phyloP scores from a whole-genome alignment of 2,329 filamentous ascomycete genomes.

The Aspergillus unguis region DNA sequence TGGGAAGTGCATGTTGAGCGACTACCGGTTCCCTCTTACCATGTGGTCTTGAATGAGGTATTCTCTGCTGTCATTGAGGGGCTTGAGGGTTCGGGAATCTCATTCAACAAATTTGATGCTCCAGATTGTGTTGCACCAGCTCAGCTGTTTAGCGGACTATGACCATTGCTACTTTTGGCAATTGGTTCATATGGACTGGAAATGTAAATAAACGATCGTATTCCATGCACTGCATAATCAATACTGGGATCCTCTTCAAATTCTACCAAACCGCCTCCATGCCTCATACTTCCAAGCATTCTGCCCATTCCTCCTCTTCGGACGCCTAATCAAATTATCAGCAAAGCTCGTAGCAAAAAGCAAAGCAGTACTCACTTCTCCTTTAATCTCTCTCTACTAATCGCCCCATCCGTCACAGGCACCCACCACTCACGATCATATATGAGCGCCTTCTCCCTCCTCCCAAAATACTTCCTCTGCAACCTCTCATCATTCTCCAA shows the following conservation, averaged over 20 bases:
- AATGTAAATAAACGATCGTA: too few species aligned
- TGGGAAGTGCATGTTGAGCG: constrained; percentile 25
- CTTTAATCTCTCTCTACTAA: not conserved
- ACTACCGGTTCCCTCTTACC: constrained; percentile 26
- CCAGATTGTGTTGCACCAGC: not conserved
- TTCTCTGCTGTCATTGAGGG: constrained; percentile 22
- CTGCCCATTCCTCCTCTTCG: not conserved
- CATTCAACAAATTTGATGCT: constrained; percentile 6
- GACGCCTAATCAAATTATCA: not conserved
- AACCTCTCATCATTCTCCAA: not conserved
- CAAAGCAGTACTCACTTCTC: not conserved
- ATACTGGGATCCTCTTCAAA: too few species aligned
- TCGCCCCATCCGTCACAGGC: not conserved
- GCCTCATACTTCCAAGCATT: not conserved
- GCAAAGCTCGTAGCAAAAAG: not conserved
- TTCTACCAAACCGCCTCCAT: not conserved
- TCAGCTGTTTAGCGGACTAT: not conserved
- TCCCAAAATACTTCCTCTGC: not conserved
- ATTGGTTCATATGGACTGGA: too few species aligned
- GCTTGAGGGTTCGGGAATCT: constrained; percentile 24
- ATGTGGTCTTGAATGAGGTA: constrained; percentile 26
- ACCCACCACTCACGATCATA: not conserved
- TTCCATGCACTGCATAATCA: too few species aligned
- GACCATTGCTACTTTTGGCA: too few species aligned
- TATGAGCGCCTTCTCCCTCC: not conserved